Base-by-base conservation (phyloP, 108 stramenopile species). In the Phaeodactylum tricornutum region DNA sequence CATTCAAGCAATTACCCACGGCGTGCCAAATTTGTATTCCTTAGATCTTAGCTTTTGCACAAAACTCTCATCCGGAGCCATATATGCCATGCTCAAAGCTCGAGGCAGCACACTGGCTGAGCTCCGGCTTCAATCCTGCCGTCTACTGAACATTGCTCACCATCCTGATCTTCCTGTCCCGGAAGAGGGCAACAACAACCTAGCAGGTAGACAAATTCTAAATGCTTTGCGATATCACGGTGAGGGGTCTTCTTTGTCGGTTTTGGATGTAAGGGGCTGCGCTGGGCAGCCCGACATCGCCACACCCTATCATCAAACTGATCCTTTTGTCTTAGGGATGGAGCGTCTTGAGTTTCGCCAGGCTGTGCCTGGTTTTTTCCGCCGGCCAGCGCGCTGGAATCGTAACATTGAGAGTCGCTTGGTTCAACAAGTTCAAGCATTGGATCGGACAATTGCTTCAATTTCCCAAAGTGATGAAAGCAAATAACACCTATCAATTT, bases 31-130 rank as follows among this genome's bases (percentile, higher is more conserved):
- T 16, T 53, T 81, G 28, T 69, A 64, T 59, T 65, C 80, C 4
- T 33, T 81, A n/a, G 80, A 81, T 47, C 39, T 77, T 15, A 71
- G 72, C 49, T 81, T 81, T 52, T 81, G 80, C 43, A 57, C 73
- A 12, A 64, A 59, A 26, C 33, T 81, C 31, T 67, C 75, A 9
- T 40, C 67, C 4, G 45, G 38, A 4, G 47, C 61, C 0, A 24
- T 81, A 4, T 40, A 36, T 21, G 42, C 62, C 8, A 32, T 81
- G 37, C 25, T 77, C 27, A 21, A 52, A 14, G 31, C 56, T 17
- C 49, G 57, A 8, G 38, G 59, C 5, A 31, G 53, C 11, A 61
- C 62, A n/a, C 47, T 81, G 37, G 36, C 62, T 1, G 80, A 81
- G 54, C 57, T 81, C 29, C 37, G 75, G 30, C 44, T 80, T 20